Evolutionary conservation across 2,329 filamentous ascomycete genomes (phyloP).

Genomic region (Colletotrichum godetiae): DNA sequence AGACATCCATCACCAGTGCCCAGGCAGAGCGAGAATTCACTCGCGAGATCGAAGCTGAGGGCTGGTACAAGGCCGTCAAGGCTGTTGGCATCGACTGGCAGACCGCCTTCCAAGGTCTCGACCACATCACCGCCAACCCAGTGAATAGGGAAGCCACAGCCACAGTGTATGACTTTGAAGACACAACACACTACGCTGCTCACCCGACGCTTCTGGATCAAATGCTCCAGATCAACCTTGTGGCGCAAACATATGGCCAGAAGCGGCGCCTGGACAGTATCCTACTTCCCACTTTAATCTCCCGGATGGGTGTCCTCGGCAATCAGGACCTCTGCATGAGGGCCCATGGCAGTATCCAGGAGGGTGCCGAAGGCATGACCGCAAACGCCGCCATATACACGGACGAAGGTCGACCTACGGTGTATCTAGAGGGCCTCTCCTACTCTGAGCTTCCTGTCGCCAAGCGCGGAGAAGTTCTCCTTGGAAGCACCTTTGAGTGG

Average conservation of each 20-base stretch:
- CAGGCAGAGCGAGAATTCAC: constrained; percentile 12
- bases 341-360: constrained; percentile 13
- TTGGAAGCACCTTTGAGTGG: constrained; percentile 26
- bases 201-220: constrained; percentile 25
- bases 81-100: constrained; percentile 24
- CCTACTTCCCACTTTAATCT: constrained; percentile 19
- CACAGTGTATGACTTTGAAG: constrained; percentile 24
- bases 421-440: constrained; percentile 15
- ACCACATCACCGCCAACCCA: constrained; percentile 14
- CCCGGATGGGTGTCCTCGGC: background rate
- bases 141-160: constrained; percentile 8
- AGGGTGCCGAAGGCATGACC: background rate
- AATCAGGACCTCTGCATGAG: constrained; percentile 21
- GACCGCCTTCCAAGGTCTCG: constrained; percentile 14
- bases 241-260: constrained; percentile 13
- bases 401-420: constrained; percentile 13
- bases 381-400: constrained; percentile 22
- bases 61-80: constrained; percentile 24
- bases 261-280: constrained; percentile 3
- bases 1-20: background rate
- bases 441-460: constrained; percentile 18
- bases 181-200: constrained; percentile 17
- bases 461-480: constrained; percentile 13
- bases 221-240: constrained; percentile 22
- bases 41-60: background rate